Conservation (phyloP, 441 rosid species). For the Erodium chrysanthum region DNA sequence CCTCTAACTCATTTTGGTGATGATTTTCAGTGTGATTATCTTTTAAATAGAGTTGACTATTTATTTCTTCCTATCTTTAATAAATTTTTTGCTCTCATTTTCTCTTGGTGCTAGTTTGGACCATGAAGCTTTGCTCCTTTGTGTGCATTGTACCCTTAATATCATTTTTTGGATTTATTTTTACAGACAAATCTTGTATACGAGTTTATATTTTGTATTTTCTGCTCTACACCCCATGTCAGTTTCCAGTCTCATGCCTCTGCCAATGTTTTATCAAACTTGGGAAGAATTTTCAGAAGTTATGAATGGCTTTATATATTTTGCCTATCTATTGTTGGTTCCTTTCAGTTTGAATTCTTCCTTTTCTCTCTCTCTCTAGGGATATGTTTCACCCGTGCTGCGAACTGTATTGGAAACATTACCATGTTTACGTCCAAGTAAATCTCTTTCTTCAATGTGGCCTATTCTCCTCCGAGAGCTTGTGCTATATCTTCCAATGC, state of each 20-base stretch:
- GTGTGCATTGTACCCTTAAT: background rate
- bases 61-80: background rate
- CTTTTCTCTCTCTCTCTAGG: slow-evolving; percentile 29
- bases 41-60: background rate
- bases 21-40: background rate
- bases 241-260: background rate
- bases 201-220: background rate
- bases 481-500: slow-evolving; percentile 68
- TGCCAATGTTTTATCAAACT: background rate
- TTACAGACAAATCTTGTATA: background rate
- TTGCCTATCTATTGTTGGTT: background rate
- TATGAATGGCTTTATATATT: background rate
- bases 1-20: background rate
- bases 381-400: slow-evolving; percentile 69
- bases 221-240: background rate
- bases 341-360: background rate
- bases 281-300: background rate
- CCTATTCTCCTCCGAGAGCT: slow-evolving; percentile 57
- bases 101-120: background rate
- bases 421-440: slow-evolving; percentile 66
- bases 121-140: background rate
- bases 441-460: slow-evolving; percentile 83
- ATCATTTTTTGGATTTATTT: background rate
- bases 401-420: slow-evolving; percentile 72
- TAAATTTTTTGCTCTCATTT: background rate